phyloP scores from a whole-genome alignment of 768 basidiomycete genomes.

The Steccherinum ochraceum region DNA sequence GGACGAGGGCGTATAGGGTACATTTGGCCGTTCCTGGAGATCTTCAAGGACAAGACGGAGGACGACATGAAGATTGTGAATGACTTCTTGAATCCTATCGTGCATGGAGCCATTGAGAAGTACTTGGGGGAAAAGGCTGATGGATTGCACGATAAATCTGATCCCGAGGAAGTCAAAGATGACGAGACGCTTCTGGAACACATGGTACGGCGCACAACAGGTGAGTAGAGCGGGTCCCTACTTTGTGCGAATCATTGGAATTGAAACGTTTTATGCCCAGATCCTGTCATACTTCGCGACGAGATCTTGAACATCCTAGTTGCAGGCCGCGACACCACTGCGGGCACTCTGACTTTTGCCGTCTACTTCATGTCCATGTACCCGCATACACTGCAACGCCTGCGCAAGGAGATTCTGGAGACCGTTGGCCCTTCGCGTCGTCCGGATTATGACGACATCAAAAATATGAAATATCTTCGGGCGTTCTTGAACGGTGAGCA shows the following conservation, averaged over 20 bases:
- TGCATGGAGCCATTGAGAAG: conserved; percentile 32
- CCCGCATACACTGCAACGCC: conserved; percentile 36
- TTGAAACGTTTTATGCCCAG: too few species aligned
- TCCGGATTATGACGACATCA: conserved; percentile 50
- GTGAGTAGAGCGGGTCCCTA: too few species aligned
- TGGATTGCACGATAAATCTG: conserved; percentile 1
- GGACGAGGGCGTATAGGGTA: conserved; percentile 28
- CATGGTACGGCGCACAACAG: conserved; percentile 31
- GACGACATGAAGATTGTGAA: conserved; percentile 29
- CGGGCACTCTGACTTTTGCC: conserved; percentile 45
- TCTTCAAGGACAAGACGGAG: conserved; percentile 31
- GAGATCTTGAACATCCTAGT: conserved; percentile 50
- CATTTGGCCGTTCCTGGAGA: conserved; percentile 38
- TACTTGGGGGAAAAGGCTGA: conserved; percentile 2
- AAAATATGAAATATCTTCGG: conserved; percentile 52
- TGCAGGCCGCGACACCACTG: conserved; percentile 52
- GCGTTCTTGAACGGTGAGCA: conserved; percentile 48
- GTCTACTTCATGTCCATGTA: conserved; percentile 50
- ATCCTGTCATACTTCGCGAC: conserved; percentile 46
- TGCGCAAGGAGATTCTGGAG: conserved; percentile 45
- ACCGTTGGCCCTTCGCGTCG: conserved; percentile 35
- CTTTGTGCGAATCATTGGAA: too few species aligned
- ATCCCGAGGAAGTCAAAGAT: conserved; percentile 15
- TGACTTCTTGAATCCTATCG: conserved; percentile 55
- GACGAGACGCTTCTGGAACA: conserved; percentile 37